These are phyloP conservation scores for Kodamaea arcana DNA, from an alignment of 1,139 yeast genomes.

Conservation along the genomic window DNA sequence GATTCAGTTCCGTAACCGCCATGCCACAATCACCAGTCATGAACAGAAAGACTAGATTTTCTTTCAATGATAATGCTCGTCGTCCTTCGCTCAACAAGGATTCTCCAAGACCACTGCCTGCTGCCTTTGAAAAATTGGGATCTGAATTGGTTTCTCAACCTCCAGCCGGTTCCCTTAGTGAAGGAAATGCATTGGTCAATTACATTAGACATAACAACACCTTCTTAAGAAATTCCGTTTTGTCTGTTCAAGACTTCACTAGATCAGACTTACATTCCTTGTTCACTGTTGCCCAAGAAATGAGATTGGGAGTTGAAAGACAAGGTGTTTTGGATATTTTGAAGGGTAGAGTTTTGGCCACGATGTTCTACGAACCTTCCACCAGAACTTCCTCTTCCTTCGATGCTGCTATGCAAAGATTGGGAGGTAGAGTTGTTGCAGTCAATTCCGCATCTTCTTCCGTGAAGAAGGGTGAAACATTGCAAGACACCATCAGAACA, in stretches of 20 bases:
- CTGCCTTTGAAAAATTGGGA: slow-evolving; percentile 56
- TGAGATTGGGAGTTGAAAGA: slow-evolving; percentile 96
- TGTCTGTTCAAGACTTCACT: slow-evolving; percentile 82
- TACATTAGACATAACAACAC: slow-evolving; percentile 80
- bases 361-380: slow-evolving; percentile 97
- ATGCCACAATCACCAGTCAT: slow-evolving; percentile 46
- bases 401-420: slow-evolving; percentile 99
- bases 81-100: slow-evolving; percentile 43
- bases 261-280: slow-evolving; percentile 87
- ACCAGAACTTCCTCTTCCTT: slow-evolving; percentile 95
- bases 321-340: slow-evolving; percentile 89
- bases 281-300: slow-evolving; percentile 96
- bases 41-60: slow-evolving; percentile 42
- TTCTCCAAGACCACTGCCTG: slow-evolving; percentile 27
- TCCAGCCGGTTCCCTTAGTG: slow-evolving; percentile 60
- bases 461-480: slow-evolving; percentile 95
- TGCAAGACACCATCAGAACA: slow-evolving; percentile 94
- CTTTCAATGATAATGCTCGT: slow-evolving; percentile 40
- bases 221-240: slow-evolving; percentile 80
- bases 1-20: slow-evolving; percentile 37
- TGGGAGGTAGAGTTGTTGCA: slow-evolving; percentile 95
- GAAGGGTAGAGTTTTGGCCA: slow-evolving; percentile 86
- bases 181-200: slow-evolving; percentile 72
- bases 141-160: slow-evolving; percentile 72
- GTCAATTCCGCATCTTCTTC: slow-evolving; percentile 83